Base-by-base conservation (phyloP, 352 stramenopile genomes). In the Thraustotheca clavata region DNA sequence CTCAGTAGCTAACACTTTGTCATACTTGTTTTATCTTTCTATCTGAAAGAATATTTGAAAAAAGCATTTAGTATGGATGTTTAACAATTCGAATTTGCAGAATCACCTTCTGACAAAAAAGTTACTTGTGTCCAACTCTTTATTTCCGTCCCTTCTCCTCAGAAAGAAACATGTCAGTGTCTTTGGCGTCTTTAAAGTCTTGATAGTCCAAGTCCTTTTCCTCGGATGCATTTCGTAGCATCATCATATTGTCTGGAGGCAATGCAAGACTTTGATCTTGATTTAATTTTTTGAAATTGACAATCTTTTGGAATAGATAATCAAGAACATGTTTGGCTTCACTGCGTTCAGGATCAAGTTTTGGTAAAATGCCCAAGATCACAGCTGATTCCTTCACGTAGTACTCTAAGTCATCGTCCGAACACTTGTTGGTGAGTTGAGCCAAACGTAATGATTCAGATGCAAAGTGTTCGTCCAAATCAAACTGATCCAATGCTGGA, bases 381-480 rank as follows among this genome's bases (percentile, higher is more conserved):
- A 96, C 85, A 46, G 89, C 91, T 35, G 86, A 90, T 67, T 98
- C 92, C 55, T 88, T 80, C 49, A 98, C 77, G 73, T 96, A 98
- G 72, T 98, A 96, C 67, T 98, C 91, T 20, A 98, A 71, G 54
- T 98, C 89, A 59, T 95, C 83, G 62, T 97, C 89, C 29, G 84
- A 92, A 73, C 86, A 97, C 76, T 98, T 97, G 76, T 98, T 98
- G 9, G 89, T 97, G 46, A 98, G 87, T 71, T 98, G 90, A 1
- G 91, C 91, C 33, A 98, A 78, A 16, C 93, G 86, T 36, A 97
- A 72, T 16, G 80, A 83, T 62, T 97, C 86, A 67, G 87, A 95
- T 12, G 93, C 91, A 69, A 98, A 98, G 70, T 98, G 91, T 71
- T 98, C 95, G 70, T 98, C 95, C 18, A 98, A 79, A 79, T 98